phyloP scores from a whole-genome alignment of 257 asterid genomes.

The Gentiana straminea region DNA sequence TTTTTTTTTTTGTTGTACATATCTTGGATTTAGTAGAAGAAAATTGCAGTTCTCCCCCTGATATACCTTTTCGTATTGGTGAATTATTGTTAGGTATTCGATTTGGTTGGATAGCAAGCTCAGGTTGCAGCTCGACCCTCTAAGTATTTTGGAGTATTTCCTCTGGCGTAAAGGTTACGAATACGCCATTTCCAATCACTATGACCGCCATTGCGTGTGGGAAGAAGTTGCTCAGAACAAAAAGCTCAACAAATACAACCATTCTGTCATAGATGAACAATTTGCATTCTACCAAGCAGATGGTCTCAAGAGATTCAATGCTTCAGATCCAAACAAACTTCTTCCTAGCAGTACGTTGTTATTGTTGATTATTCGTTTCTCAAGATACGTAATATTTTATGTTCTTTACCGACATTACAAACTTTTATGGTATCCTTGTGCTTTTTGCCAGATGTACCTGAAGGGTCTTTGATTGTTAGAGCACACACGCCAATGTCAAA shows the following conservation, averaged over 20 bases:
- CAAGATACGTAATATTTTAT: conserved; percentile 3
- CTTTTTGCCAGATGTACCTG: conserved; percentile 84
- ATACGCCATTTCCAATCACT: conserved; percentile 96
- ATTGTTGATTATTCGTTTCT: conserved; percentile 2
- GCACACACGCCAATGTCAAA: conserved; percentile 99
- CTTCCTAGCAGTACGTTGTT: conserved; percentile 80
- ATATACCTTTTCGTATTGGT: neutral
- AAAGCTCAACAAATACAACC: conserved; percentile 91
- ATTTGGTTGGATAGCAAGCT: conserved; percentile 98
- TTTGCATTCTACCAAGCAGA: conserved; percentile 78
- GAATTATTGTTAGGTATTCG: conserved; percentile 55
- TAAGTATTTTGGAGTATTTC: conserved; percentile 81
- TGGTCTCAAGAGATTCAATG: conserved; percentile 68
- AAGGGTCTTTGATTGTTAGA: conserved; percentile 90
- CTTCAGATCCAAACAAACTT: conserved; percentile 68
- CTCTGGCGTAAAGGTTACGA: conserved; percentile 89
- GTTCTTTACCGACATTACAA: neutral
- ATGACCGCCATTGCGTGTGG: conserved; percentile 98
- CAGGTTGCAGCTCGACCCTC: conserved; percentile 85
- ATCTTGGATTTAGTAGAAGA: no score
- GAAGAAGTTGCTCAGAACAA: conserved; percentile 96
- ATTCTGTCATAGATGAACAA: conserved; percentile 72
- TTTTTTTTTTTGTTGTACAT: neutral
- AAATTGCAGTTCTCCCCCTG: no score
- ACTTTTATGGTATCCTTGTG: conserved; percentile 3